A percentile compares a stretch with the other conserved stretches of the same genome.
These are phyloP conservation scores for Sclerotiophoma versabilis DNA, from an alignment of 2,329 filamentous ascomycete species.

Conservation along the genomic window DNA sequence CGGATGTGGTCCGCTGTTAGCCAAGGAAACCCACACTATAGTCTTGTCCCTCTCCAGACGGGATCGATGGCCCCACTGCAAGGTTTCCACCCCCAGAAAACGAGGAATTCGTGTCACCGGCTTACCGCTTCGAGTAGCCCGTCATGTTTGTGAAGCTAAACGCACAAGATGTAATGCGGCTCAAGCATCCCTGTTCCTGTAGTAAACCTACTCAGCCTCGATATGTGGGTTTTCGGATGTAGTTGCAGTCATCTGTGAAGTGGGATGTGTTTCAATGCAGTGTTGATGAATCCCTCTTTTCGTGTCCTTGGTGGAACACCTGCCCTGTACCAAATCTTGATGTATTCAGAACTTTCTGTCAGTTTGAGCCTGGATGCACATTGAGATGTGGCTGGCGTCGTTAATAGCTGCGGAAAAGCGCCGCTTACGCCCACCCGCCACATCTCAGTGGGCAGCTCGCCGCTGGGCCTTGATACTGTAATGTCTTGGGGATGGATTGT, in stretches of 20 bases:
- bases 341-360: background rate
- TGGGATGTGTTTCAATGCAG: background rate
- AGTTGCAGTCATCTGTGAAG: too few species aligned
- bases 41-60: slow-evolving; percentile 9
- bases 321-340: background rate
- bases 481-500: slow-evolving; percentile 7
- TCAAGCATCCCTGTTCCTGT: slow-evolving; percentile 3
- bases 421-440: slow-evolving; percentile 1
- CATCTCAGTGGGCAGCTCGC: background rate
- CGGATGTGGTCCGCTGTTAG: background rate
- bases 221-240: background rate
- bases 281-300: background rate
- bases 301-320: background rate
- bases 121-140: slow-evolving; percentile 2
- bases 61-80: background rate
- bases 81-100: background rate
- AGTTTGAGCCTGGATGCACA: background rate
- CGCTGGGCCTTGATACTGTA: background rate
- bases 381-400: background rate
- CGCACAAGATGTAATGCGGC: background rate
- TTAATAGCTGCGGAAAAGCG: background rate
- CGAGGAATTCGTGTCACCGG: background rate
- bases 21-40: slow-evolving; percentile 8
- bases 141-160: background rate
- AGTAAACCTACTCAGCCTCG: background rate